Percentiles rank a stretch among this genome's conserved stretches.
phyloP scores from a whole-genome alignment of 1,284 basidiomycete genomes.

The Puccinia horiana region DNA sequence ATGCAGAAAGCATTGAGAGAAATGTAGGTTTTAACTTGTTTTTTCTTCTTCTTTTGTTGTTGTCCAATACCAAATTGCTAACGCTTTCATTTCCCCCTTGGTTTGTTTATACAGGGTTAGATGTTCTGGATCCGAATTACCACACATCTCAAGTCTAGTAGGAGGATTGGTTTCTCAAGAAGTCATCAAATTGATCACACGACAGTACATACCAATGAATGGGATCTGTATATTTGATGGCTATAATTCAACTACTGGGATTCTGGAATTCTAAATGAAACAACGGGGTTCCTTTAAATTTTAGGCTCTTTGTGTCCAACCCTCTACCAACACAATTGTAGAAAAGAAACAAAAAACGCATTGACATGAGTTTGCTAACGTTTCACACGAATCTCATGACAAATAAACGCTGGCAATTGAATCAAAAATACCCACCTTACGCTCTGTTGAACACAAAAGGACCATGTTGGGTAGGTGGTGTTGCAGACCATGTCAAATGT shows the following conservation, averaged over 20 bases:
- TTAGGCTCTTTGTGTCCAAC: too few species aligned
- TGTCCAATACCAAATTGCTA: neutral
- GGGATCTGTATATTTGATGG: conserved; percentile 85
- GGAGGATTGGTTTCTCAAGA: conserved; percentile 97
- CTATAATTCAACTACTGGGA: conserved; percentile 62
- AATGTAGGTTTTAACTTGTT: conserved; percentile 21
- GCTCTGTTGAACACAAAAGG: too few species aligned
- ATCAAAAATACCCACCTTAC: too few species aligned
- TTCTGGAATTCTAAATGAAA: conserved; percentile 15
- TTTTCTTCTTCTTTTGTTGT: neutral
- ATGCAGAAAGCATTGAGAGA: conserved; percentile 50
- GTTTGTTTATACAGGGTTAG: conserved; percentile 60
- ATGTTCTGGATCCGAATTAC: conserved; percentile 74
- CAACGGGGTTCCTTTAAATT: too few species aligned
- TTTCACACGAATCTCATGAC: too few species aligned
- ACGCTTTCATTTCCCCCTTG: neutral
- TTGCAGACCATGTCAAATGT: too few species aligned
- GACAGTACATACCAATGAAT: conserved; percentile 88
- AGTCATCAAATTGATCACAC: conserved; percentile 93
- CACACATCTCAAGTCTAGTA: conserved; percentile 87
- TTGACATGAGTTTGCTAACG: too few species aligned
- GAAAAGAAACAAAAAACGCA: too few species aligned
- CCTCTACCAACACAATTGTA: too few species aligned
- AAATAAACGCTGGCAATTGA: too few species aligned
- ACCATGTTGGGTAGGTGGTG: too few species aligned